phyloP scores from a whole-genome alignment of 768 basidiomycete genomes.

The Leccinum variicolor region DNA sequence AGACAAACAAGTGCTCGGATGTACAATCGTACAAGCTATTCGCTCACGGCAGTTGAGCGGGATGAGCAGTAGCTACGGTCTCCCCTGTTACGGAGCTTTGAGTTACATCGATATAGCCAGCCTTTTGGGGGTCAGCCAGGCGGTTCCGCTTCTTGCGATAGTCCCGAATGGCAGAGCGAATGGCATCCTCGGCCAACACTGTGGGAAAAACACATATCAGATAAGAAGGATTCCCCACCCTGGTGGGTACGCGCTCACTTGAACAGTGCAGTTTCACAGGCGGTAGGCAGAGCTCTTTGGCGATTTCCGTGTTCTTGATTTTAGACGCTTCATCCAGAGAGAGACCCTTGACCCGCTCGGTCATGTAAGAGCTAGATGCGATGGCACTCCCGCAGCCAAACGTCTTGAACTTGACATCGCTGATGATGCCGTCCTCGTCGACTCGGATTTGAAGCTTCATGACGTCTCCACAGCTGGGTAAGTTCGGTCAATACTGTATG shows the following conservation, averaged over 20 bases:
- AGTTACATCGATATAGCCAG: slow-evolving; percentile 69
- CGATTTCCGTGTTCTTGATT: slow-evolving; percentile 99
- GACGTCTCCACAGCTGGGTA: slow-evolving; percentile 88
- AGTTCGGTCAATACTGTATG: slow-evolving; percentile 12
- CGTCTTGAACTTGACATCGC: slow-evolving; percentile 99
- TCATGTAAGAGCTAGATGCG: slow-evolving; percentile 97
- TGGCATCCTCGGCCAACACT: slow-evolving; percentile 98
- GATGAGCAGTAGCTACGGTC: slow-evolving; percentile 51
- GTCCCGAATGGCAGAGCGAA: slow-evolving; percentile 95
- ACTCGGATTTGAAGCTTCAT: slow-evolving; percentile 99
- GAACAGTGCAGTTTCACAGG: slow-evolving; percentile 97
- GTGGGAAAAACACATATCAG: slow-evolving; percentile 26
- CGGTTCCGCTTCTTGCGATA: slow-evolving; percentile 81
- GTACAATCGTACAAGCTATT: background rate
- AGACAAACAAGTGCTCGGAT: background rate
- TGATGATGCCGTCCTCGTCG: slow-evolving; percentile 90
- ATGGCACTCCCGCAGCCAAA: slow-evolving; percentile 99
- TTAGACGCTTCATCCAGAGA: slow-evolving; percentile 91
- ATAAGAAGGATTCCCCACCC: slow-evolving; percentile 10
- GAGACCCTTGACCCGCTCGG: slow-evolving; percentile 94
- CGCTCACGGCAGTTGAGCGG: slow-evolving; percentile 31
- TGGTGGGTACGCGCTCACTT: slow-evolving; percentile 49
- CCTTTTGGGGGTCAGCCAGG: slow-evolving; percentile 46
- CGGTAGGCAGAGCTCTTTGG: slow-evolving; percentile 91
- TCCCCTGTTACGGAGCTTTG: slow-evolving; percentile 53